phyloP scores from a whole-genome alignment of 176 grass and related monocot species.

The Rhynchospora tenuis region DNA sequence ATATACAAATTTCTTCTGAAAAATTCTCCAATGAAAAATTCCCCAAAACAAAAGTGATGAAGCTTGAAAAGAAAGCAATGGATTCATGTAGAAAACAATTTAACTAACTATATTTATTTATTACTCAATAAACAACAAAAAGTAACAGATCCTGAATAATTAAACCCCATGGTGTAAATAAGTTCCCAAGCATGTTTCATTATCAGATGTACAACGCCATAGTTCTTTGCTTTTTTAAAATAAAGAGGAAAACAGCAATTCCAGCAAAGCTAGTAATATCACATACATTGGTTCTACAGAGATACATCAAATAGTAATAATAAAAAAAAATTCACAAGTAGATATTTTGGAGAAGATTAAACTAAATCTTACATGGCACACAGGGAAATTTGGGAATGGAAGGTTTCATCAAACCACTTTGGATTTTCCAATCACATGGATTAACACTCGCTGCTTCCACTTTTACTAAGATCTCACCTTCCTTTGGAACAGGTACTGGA shows the following conservation, averaged over 20 bases:
- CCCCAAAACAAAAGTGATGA: neutral
- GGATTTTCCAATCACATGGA: constrained; percentile 14
- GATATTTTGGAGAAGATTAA: neutral
- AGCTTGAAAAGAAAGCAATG: neutral
- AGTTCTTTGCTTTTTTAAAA: too few species aligned
- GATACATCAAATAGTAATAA: neutral
- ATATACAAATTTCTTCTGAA: neutral
- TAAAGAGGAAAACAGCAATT: too few species aligned
- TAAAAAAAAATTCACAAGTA: neutral
- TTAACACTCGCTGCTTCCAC: constrained; percentile 20
- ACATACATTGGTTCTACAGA: too few species aligned
- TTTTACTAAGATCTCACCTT: constrained; percentile 18
- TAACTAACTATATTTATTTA: too few species aligned
- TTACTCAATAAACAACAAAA: too few species aligned
- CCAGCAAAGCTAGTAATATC: too few species aligned
- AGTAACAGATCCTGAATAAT: too few species aligned
- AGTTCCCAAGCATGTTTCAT: too few species aligned
- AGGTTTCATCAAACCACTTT: constrained; percentile 18
- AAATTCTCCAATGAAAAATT: neutral
- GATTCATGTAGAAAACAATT: neutral
- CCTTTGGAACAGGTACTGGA: constrained; percentile 7
- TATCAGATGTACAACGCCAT: too few species aligned
- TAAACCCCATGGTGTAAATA: too few species aligned
- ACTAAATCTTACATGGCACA: constrained; percentile 14
- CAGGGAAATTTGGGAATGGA: constrained; percentile 12